These are phyloP conservation scores for Macrotyloma uniflorum DNA, from an alignment of 306 rosid genomes.

Conservation along the genomic window DNA sequence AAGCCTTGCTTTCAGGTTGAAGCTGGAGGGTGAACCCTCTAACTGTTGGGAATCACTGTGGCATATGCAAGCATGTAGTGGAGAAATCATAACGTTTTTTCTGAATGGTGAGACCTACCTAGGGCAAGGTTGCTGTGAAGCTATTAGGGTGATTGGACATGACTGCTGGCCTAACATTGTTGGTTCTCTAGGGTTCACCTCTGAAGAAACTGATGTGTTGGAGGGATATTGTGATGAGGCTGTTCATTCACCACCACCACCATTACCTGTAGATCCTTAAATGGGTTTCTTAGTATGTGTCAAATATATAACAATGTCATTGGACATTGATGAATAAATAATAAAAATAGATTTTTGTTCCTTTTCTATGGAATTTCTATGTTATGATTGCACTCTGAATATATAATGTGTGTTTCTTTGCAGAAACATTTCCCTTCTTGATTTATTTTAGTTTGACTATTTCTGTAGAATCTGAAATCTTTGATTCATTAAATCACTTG, in stretches of 20 bases:
- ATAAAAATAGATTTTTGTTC: neutral
- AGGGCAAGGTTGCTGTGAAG: neutral
- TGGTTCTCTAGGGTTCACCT: conserved; percentile 6
- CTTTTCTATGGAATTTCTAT: neutral
- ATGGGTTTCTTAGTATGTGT: neutral
- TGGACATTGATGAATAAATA: neutral
- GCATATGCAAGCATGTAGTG: conserved; percentile 5
- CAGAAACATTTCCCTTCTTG: neutral
- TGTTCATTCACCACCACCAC: neutral
- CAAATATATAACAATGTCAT: neutral
- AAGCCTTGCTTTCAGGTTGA: neutral
- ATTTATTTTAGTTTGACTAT: neutral
- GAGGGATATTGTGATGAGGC: neutral
- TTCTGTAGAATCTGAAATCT: neutral
- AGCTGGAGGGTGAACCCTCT: conserved; percentile 11
- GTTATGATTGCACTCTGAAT: neutral
- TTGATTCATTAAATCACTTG: neutral
- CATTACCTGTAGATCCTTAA: neutral
- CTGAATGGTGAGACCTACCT: conserved; percentile 12
- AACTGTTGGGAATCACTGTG: conserved; percentile 12
- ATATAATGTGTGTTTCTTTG: neutral
- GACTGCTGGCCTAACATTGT: conserved; percentile 19
- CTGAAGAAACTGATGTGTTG: neutral
- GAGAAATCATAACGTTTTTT: neutral
- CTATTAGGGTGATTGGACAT: conserved; percentile 18